Percentiles rank a stretch among this genome's conserved stretches.
phyloP scores from a whole-genome alignment of 108 stramenopile species.

The Chaetoceros tenuissimus region DNA sequence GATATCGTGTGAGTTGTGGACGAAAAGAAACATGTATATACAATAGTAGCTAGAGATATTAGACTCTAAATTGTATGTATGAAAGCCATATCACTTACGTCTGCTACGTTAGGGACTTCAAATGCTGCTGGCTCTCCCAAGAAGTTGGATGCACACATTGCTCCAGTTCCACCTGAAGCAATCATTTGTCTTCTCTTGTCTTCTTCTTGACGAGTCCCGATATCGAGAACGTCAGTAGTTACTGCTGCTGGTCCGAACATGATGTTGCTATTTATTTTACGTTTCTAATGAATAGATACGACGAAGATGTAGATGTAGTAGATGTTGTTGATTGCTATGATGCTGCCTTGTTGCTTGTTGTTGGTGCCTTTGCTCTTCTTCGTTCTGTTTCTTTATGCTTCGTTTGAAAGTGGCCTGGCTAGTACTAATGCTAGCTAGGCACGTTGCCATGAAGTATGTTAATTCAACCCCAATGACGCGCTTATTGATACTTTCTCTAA shows the following conservation, averaged over 20 bases:
- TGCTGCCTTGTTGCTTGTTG: not conserved
- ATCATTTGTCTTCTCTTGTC: conserved; percentile 23
- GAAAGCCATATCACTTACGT: conserved; percentile 36
- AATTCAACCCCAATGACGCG: too few species aligned
- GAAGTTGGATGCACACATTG: conserved; percentile 27
- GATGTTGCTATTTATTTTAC: not conserved
- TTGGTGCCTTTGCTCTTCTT: not conserved
- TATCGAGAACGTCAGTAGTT: conserved; percentile 56
- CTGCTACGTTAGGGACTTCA: conserved; percentile 68
- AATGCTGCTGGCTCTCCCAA: conserved; percentile 26
- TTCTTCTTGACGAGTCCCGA: conserved; percentile 63
- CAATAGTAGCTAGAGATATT: not conserved
- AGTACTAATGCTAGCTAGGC: not conserved
- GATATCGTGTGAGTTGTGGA: conserved; percentile 2
- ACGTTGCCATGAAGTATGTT: too few species aligned
- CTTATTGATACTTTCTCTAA: too few species aligned
- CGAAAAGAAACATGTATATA: not conserved
- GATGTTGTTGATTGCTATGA: not conserved
- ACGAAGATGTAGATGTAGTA: not conserved
- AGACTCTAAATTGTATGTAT: not conserved
- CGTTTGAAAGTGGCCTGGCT: not conserved
- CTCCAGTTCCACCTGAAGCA: conserved; percentile 25
- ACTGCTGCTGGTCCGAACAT: not conserved
- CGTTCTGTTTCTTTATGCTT: not conserved
- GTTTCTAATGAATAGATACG: not conserved